Evolutionary conservation across 805 yeast species (phyloP), one percentile per base, ranked within the genome.

Genomic region (Schwanniomyces sp.): DNA sequence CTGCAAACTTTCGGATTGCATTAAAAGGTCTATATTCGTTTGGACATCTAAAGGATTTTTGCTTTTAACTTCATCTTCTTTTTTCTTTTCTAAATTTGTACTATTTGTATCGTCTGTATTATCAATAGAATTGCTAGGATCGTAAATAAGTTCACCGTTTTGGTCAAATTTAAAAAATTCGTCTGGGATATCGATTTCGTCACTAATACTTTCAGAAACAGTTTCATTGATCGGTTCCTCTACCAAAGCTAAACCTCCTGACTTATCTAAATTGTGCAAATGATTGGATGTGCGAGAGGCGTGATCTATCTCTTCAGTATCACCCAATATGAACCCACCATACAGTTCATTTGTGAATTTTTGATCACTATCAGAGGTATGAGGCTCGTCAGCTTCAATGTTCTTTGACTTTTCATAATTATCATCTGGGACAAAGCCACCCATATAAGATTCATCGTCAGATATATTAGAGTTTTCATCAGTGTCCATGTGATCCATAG

Each of bases 61-160:
- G 34, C 34, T 29, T 6, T 6, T 29, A 21, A 4, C 24, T 21
- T 21, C 24, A 21, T 3, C 24, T 5, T 21, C 6, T n/a, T 29
- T 29, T 6, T 29, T 6, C 14, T 11, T n/a, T 29, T 29, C 34
- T 29, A 11, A 3, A 11, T 29, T 6, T 3, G 14, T 11, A n/a
- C 7, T 11, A 14, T n/a, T 32, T 11, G 36, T 5, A 32, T 32
- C 5, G 40, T 21, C 7, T 18, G 14, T 32, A 37, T 26, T 37
- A 24, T 21, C 18, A 4, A 25, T 18, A 11, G 27, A 28, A 24
- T 14, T 18, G 11, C 18, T 41, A 9, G 66, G 63, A 21, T 51
- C 54, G 41, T 56, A 63, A 2, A 62, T 46, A 17, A 62, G 47
- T n/a, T 61, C 58, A 1, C 66, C 66, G 14, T 50, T 34, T 4